Evolutionary conservation across 495 filamentous ascomycete species (phyloP).

Genomic region (Penicillium argentinense): DNA sequence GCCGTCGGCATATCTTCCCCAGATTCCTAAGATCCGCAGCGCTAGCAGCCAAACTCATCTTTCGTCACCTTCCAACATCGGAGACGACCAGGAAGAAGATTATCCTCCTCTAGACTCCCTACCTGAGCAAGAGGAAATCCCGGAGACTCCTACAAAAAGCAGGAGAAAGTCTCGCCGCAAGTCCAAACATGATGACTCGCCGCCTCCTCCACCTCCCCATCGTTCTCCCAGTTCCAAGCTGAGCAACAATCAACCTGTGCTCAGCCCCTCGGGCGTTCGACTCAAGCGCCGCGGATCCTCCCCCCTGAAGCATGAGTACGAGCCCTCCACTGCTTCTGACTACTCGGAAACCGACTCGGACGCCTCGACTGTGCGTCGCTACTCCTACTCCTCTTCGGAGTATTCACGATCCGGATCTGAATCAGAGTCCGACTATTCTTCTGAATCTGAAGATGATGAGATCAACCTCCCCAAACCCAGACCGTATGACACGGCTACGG

Average conservation of each 20-base stretch:
- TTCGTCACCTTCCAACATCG: conserved; percentile 17
- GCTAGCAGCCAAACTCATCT: conserved; percentile 40
- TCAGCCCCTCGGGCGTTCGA: conserved; percentile 39
- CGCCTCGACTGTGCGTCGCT: conserved; percentile 50
- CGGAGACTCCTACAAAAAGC: conserved; percentile 36
- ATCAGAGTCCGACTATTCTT: conserved; percentile 42
- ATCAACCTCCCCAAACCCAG: conserved; percentile 19
- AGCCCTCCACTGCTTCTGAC: conserved; percentile 79
- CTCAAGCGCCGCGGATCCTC: conserved; percentile 78
- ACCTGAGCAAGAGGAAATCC: conserved; percentile 16
- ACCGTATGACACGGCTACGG: conserved; percentile 31
- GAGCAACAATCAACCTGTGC: conserved; percentile 47
- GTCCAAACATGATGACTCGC: conserved; percentile 36
- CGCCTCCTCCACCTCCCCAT: conserved; percentile 55
- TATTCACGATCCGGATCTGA: conserved; percentile 43
- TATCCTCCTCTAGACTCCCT: conserved; percentile 31
- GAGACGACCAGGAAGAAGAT: conserved; percentile 37
- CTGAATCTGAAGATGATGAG: conserved; percentile 53
- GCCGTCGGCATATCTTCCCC: conserved; percentile 56
- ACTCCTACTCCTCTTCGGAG: conserved; percentile 47
- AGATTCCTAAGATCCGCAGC: conserved; percentile 55
- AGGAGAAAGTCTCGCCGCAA: conserved; percentile 33
- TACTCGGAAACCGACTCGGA: conserved; percentile 50
- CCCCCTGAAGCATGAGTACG: conserved; percentile 96
- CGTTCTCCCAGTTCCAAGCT: conserved; percentile 51